Evolutionary conservation across 768 basidiomycete genomes (phyloP).

Genomic region (Boletus reticulatus): DNA sequence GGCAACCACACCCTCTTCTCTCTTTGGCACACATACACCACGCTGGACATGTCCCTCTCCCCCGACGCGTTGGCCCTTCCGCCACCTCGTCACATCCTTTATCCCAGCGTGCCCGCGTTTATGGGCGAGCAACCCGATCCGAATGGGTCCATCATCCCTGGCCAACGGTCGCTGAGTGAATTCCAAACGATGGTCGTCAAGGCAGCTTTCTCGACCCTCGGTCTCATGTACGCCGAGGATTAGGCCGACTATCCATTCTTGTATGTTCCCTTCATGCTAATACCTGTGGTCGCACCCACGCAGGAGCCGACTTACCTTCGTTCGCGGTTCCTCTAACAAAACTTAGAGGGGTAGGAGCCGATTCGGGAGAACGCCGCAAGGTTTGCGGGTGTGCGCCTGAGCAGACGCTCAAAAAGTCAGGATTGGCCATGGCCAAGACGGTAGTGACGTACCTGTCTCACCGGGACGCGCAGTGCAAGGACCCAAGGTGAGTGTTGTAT

Average conservation of each 20-base stretch:
- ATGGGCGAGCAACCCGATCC: conserved; percentile 39
- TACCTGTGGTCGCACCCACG: conserved; percentile 75
- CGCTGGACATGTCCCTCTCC: conserved; percentile 49
- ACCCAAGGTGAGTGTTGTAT: conserved; percentile 51
- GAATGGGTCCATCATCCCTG: conserved; percentile 30
- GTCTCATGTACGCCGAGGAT: conserved; percentile 68
- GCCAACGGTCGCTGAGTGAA: conserved; percentile 51
- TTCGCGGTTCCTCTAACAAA: conserved; percentile 43
- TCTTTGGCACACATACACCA: conserved; percentile 73
- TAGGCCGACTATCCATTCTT: conserved; percentile 74
- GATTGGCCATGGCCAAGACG: conserved; percentile 34
- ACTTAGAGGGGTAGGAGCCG: conserved; percentile 70
- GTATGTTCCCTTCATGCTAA: conserved; percentile 71
- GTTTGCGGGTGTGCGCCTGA: conserved; percentile 39
- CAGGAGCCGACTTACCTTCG: conserved; percentile 34
- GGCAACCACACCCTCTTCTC: conserved; percentile 74
- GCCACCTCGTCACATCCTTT: conserved; percentile 70
- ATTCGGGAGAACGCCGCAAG: conserved; percentile 41
- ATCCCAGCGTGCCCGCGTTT: conserved; percentile 64
- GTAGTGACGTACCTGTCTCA: conserved; percentile 67
- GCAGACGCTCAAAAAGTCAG: conserved; percentile 12
- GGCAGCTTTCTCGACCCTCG: conserved; percentile 69
- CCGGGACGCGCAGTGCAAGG: conserved; percentile 52
- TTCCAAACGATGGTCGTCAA: conserved; percentile 71
- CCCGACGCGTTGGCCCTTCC: conserved; percentile 52